phyloP scores from a whole-genome alignment of 345 rosid genomes.

The Brassica cretica region DNA sequence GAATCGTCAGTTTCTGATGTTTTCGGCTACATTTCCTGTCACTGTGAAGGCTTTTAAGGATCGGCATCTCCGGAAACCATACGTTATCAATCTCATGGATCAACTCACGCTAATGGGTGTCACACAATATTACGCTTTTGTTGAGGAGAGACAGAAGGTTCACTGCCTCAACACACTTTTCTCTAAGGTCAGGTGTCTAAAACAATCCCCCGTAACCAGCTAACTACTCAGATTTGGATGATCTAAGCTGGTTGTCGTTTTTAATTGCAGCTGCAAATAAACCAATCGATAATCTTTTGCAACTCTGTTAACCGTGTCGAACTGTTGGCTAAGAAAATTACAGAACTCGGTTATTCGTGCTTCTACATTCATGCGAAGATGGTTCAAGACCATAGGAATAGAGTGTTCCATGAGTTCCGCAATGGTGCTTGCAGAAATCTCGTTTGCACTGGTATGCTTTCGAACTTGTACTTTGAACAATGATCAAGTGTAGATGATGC shows the following conservation, averaged over 20 bases:
- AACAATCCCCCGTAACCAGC: not conserved
- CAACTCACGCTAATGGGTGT: slow-evolving; percentile 98
- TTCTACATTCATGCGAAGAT: slow-evolving; percentile 98
- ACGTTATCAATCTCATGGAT: slow-evolving; percentile 97
- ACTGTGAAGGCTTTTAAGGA: slow-evolving; percentile 98
- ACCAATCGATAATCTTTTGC: slow-evolving; percentile 98
- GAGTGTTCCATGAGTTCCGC: slow-evolving; percentile 99
- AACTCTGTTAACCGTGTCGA: slow-evolving; percentile 98
- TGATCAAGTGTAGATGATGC: not conserved
- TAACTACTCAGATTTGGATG: not conserved
- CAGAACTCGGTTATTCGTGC: slow-evolving; percentile 99
- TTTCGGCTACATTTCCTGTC: slow-evolving; percentile 96
- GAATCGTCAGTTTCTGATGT: slow-evolving; percentile 92
- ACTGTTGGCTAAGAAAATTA: slow-evolving; percentile 96
- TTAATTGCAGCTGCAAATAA: slow-evolving; percentile 87
- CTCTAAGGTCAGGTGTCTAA: slow-evolving; percentile 67
- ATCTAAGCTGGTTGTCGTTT: not conserved
- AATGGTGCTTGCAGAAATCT: slow-evolving; percentile 99
- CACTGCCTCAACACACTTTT: slow-evolving; percentile 98
- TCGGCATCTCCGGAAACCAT: slow-evolving; percentile 76
- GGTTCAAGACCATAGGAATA: slow-evolving; percentile 99
- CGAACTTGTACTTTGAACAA: slow-evolving; percentile 7
- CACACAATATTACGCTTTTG: slow-evolving; percentile 96
- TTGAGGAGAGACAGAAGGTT: slow-evolving; percentile 99
- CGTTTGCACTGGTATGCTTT: slow-evolving; percentile 88